Conservation (phyloP, 176 grass and related monocot species). For the Oryza meridionalis region DNA sequence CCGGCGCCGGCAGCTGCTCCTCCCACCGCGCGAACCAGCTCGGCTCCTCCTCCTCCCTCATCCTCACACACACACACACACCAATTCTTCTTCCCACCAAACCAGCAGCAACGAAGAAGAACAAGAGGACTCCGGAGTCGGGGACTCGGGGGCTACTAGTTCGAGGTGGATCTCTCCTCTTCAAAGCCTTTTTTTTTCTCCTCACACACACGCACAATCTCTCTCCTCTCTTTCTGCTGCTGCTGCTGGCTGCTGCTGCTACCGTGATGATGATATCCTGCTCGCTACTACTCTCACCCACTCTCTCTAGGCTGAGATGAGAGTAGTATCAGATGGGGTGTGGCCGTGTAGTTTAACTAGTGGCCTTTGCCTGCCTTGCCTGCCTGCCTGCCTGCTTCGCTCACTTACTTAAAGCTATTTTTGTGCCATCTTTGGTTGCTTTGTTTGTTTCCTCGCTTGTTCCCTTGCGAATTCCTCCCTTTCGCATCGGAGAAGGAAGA, state of each 20-base stretch:
- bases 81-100: slow-evolving; percentile 10
- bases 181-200: slow-evolving; percentile 44
- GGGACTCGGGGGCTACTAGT: slow-evolving; percentile 41
- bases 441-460: slow-evolving; percentile 59
- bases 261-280: slow-evolving; percentile 35
- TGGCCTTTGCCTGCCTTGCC: neutral
- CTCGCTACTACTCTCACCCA: slow-evolving; percentile 7
- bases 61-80: neutral
- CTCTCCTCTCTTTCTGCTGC: slow-evolving; percentile 29
- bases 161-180: slow-evolving; percentile 99
- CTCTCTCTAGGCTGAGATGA: slow-evolving; percentile 29
- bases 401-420: slow-evolving; percentile 50
- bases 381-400: neutral
- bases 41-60: slow-evolving; percentile 89
- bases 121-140: neutral
- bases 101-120: neutral
- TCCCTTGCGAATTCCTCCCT: neutral
- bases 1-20: slow-evolving; percentile 78
- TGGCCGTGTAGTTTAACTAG: slow-evolving; percentile 46
- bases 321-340: slow-evolving; percentile 20
- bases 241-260: slow-evolving; percentile 19
- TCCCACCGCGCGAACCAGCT: slow-evolving; percentile 90
- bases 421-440: slow-evolving; percentile 58
- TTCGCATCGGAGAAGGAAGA: neutral
- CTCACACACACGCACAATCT: neutral